Evolutionary conservation across 1,284 basidiomycete species (phyloP).

Genomic region (Trichosporon sp.): DNA sequence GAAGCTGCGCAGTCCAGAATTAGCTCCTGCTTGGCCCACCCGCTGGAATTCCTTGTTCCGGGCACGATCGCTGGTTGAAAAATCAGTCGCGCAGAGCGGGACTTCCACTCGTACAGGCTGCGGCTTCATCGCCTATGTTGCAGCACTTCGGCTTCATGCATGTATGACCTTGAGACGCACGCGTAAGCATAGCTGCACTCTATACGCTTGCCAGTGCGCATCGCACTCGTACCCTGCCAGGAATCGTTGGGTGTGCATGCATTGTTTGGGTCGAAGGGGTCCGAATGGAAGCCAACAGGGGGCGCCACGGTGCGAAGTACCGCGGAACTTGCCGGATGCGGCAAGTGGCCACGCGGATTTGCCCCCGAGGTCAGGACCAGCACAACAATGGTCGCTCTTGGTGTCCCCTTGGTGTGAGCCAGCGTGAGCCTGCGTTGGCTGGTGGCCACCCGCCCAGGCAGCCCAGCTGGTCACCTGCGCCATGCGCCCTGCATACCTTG

Average conservation of each 20-base stretch:
- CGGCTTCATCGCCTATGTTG: not conserved
- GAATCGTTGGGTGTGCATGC: not conserved
- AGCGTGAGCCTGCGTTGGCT: not conserved
- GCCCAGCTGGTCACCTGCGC: slow-evolving; percentile 9
- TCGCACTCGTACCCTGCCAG: not conserved
- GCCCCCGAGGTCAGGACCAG: not conserved
- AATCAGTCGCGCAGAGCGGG: slow-evolving; percentile 12
- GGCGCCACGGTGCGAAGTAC: slow-evolving; percentile 22
- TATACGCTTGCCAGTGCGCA: not conserved
- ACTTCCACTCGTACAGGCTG: not conserved
- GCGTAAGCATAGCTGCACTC: not conserved
- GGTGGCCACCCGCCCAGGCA: not conserved
- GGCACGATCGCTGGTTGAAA: not conserved
- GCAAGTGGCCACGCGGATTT: slow-evolving; percentile 17
- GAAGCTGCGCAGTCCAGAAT: not conserved
- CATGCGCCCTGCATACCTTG: slow-evolving; percentile 10
- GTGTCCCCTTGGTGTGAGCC: not conserved
- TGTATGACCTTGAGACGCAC: not conserved
- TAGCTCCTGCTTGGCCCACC: not conserved
- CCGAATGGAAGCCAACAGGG: not conserved
- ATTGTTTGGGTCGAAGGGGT: not conserved
- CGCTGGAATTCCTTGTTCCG: not conserved
- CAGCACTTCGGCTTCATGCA: not conserved
- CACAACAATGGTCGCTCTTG: not conserved
- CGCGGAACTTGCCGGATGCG: slow-evolving; percentile 16